Evolutionary conservation across 257 asterid species (phyloP), one percentile per base, ranked within the genome.

Genomic region (Scutellaria baicalensis): DNA sequence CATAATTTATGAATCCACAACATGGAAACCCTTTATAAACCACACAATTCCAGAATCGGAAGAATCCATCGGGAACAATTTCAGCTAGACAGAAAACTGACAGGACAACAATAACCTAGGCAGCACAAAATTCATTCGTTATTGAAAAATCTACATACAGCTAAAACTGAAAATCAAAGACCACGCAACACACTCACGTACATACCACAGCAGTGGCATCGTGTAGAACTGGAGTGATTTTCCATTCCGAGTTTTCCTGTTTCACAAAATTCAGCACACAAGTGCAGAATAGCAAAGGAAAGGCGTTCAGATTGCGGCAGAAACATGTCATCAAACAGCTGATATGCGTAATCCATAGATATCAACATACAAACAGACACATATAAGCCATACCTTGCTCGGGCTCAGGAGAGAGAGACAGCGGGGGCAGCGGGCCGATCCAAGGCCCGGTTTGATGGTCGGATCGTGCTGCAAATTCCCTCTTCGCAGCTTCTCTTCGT

Each of bases 371-470:
- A 49, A 50, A 71, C 36, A n/a, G 3, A 38, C 72, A 10, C 77
- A 27, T 27, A 27, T 27, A 27, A 27, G 0, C 4, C 33, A 27
- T 27, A 88, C 93, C 2, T 77, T 59, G 52, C 82, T 18, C 11
- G 82, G 75, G 75, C 77, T 83, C 58, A 90, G 57, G 56, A 80
- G 91, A 52, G 88, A 90, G 36, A 90, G 84, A 54, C 93, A 88
- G 21, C 93, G 91, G 20, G 95, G 97, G 78, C 93, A 90, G 14
- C 91, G 89, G 44, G 93, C 83, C 17, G 89, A 77, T 45, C 95
- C 93, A 13, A 88, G 89, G 77, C 95, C 93, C 6, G 95, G 90
- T 67, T 84, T 83, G 69, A 84, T 84, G 75, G 96, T 86, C 31
- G 89, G 88, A 69, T 84, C 93, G 61, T 84, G 84, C 72, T 84